phyloP scores from a whole-genome alignment of 1,284 basidiomycete genomes.

The Volvariella surrecta region DNA sequence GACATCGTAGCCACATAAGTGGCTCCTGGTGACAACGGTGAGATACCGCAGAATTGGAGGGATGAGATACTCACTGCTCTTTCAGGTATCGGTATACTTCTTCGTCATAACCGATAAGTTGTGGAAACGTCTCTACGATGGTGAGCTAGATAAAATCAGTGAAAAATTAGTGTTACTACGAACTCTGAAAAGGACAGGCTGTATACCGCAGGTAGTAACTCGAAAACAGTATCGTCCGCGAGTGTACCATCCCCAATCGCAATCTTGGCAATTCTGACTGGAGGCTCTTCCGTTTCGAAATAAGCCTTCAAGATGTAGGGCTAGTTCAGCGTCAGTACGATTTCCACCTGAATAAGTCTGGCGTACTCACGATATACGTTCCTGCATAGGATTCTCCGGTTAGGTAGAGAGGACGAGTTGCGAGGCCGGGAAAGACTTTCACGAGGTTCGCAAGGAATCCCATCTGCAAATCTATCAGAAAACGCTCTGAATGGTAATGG shows the following conservation, averaged over 20 bases:
- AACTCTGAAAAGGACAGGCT: conserved; percentile 1
- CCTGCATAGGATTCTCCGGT: conserved; percentile 66
- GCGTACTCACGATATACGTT: conserved; percentile 48
- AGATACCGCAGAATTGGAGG: background rate
- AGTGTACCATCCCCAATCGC: conserved; percentile 64
- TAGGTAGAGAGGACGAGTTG: conserved; percentile 49
- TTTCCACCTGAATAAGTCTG: background rate
- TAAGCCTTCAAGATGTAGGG: conserved; percentile 70
- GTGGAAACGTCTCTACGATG: conserved; percentile 62
- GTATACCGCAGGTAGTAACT: conserved; percentile 45
- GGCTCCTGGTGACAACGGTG: conserved; percentile 27
- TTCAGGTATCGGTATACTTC: conserved; percentile 60
- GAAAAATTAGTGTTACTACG: background rate
- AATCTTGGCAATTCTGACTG: conserved; percentile 58
- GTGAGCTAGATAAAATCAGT: conserved; percentile 27
- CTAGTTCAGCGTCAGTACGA: conserved; percentile 22
- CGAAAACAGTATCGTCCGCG: conserved; percentile 36
- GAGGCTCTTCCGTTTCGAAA: conserved; percentile 52
- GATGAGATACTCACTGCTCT: conserved; percentile 42
- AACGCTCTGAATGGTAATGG: background rate
- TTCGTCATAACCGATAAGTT: conserved; percentile 61
- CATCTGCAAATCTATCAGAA: conserved; percentile 29
- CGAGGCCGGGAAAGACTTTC: conserved; percentile 57
- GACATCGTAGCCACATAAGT: conserved; percentile 57
- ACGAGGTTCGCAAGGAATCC: conserved; percentile 60